Evolutionary conservation across 164 flowering plant genomes (phyloP), one percentile per base, ranked within the genome.

Genomic region (Piper longum): DNA sequence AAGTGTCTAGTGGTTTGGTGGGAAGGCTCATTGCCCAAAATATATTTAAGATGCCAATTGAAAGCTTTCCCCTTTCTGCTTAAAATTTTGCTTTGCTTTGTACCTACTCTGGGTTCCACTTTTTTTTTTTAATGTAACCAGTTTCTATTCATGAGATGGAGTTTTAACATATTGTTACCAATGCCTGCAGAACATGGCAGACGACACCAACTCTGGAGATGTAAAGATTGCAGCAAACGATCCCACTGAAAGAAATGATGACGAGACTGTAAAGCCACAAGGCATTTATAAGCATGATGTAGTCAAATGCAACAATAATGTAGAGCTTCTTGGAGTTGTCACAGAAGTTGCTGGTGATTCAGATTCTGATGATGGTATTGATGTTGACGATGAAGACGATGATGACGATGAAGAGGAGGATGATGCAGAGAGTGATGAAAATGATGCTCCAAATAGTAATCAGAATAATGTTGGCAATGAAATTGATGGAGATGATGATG

Each of bases 221-320:
- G 14, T 48, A 14, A 14, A 48, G 14, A 48, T 48, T 48, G 52
- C 52, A 6, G 14, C 52, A 48, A 48, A 12, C 7, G 52, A 48
- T 5, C 14, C 52, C 14, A 48, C 3, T 5, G 12, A 48, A 48
- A 12, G 11, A 48, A 12, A 9, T 48, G 9, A 12, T 48, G 52
- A 48, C 12, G 52, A 48, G 14, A 48, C 14, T 9, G 52, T 48
- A 48, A 48, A 48, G 52, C 52, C 3, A 2, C 52, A 9, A 8
- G 67, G 60, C 65, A 70, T 88, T 16, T 90, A 90, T 67, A 79
- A 91, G 58, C 81, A 95, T 71, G 97, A 91, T 76, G 80, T 95
- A 59, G 97, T 95, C 51, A 89, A 69, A 73, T 69, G 76, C 65
- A 74, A 71, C 16, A 71, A 45, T 16, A 66, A 72, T 58, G 73